Percentiles rank a stretch among this genome's conserved stretches.
phyloP scores from a whole-genome alignment of 2,329 filamentous ascomycete genomes.

The Aureobasidium sp. region DNA sequence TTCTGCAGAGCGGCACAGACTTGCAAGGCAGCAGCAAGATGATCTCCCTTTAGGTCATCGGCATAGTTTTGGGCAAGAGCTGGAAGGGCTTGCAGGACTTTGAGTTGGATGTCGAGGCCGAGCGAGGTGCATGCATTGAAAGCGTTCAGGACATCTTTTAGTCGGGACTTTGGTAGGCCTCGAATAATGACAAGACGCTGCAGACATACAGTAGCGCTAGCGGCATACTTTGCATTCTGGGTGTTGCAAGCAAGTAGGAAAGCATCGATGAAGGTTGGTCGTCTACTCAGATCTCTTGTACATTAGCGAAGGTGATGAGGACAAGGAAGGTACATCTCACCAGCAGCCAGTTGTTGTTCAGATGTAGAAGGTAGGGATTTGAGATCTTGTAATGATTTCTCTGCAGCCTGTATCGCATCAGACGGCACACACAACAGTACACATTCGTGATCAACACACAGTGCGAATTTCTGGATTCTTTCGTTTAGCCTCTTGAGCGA shows the following conservation, averaged over 20 bases:
- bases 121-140: constrained; percentile 72
- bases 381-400: constrained; percentile 86
- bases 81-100: constrained; percentile 87
- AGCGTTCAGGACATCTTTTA: constrained; percentile 82
- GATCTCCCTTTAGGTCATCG: constrained; percentile 67
- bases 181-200: constrained; percentile 79
- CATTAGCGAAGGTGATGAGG: constrained; percentile 22
- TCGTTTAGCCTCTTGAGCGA: constrained; percentile 91
- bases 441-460: constrained; percentile 38
- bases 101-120: constrained; percentile 82
- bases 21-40: constrained; percentile 75
- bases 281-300: constrained; percentile 68
- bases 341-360: constrained; percentile 67
- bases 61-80: constrained; percentile 87
- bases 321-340: constrained; percentile 36
- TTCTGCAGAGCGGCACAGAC: constrained; percentile 87
- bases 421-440: background rate
- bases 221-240: constrained; percentile 82
- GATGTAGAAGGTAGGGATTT: constrained; percentile 67
- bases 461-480: constrained; percentile 86
- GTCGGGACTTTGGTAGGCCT: constrained; percentile 68
- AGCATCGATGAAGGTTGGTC: constrained; percentile 78
- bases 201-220: constrained; percentile 79
- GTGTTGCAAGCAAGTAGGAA: constrained; percentile 91
- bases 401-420: constrained; percentile 54